Evolutionary conservation across 139 green algal species (phyloP).

Genomic region (Chlorella vulgaris): DNA sequence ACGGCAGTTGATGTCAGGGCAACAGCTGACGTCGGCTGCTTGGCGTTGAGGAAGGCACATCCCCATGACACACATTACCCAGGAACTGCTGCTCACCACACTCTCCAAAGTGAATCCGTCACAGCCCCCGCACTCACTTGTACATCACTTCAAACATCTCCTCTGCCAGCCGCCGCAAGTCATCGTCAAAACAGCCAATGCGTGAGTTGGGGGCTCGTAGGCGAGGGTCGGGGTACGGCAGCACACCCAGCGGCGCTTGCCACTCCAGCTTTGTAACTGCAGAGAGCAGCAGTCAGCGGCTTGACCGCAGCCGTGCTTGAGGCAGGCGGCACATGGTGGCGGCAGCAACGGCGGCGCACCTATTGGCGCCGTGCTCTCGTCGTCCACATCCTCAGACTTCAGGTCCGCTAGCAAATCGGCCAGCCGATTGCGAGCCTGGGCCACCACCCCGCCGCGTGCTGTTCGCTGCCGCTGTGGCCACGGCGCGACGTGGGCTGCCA

Average conservation of each 20-base stretch:
- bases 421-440: conserved; percentile 8
- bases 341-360: not conserved
- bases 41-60: no score
- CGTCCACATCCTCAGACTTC: not conserved
- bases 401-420: conserved; percentile 18
- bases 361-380: not conserved
- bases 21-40: no score
- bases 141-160: conserved; percentile 99
- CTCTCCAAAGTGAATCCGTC: not conserved
- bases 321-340: not conserved
- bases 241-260: conserved; percentile 72
- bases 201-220: conserved; percentile 85
- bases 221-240: conserved; percentile 92
- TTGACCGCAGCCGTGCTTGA: not conserved
- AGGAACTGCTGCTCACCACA: no score
- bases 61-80: no score
- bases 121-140: conserved; percentile 46
- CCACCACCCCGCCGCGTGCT: not conserved
- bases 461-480: conserved; percentile 12
- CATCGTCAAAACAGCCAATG: conserved; percentile 80
- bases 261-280: conserved; percentile 72
- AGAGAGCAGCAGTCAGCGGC: not conserved
- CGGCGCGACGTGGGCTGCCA: not conserved
- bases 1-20: no score
- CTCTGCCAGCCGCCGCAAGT: conserved; percentile 73